These are phyloP conservation scores for Suhomyces bribrorum DNA, from an alignment of 1,139 yeast species.

Conservation along the genomic window DNA sequence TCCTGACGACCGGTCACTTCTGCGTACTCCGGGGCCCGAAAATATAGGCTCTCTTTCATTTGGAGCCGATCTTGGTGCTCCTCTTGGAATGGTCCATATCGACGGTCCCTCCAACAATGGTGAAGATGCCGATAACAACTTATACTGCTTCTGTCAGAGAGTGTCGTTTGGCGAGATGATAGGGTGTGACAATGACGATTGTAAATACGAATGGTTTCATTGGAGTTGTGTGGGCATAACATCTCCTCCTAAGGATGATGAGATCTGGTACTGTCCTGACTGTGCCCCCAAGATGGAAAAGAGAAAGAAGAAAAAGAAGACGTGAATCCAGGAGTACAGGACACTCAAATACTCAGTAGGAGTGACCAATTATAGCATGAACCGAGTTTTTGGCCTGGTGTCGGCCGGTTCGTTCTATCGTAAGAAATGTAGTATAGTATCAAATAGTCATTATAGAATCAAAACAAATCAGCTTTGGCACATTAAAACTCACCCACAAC, in stretches of 20 bases:
- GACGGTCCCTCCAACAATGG: slow-evolving; percentile 24
- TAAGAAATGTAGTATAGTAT: too few relatives aligned
- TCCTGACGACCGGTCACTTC: slow-evolving; percentile 17
- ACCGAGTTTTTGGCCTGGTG: too few relatives aligned
- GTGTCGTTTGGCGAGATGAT: slow-evolving; percentile 91
- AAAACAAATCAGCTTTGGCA: too few relatives aligned
- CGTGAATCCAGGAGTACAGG: too few relatives aligned
- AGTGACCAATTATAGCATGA: too few relatives aligned
- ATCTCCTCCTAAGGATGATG: slow-evolving; percentile 66
- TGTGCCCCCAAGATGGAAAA: slow-evolving; percentile 56
- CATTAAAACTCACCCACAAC: too few relatives aligned
- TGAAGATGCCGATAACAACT: slow-evolving; percentile 64
- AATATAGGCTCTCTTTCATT: slow-evolving; percentile 10
- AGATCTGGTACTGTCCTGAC: slow-evolving; percentile 71
- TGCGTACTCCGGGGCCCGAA: slow-evolving; percentile 13
- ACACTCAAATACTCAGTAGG: too few relatives aligned
- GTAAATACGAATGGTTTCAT: slow-evolving; percentile 87
- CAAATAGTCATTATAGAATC: too few relatives aligned
- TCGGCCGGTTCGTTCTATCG: too few relatives aligned
- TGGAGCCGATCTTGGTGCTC: slow-evolving; percentile 11
- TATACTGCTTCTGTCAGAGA: slow-evolving; percentile 81
- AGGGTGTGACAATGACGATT: slow-evolving; percentile 83
- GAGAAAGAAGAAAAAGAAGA: slow-evolving; percentile 46
- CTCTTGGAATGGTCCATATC: slow-evolving; percentile 12
- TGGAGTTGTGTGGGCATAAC: slow-evolving; percentile 81